Percentiles rank a stretch among this genome's conserved stretches.
Conservation (phyloP, 345 rosid genomes). For the Geranium brycei region DNA sequence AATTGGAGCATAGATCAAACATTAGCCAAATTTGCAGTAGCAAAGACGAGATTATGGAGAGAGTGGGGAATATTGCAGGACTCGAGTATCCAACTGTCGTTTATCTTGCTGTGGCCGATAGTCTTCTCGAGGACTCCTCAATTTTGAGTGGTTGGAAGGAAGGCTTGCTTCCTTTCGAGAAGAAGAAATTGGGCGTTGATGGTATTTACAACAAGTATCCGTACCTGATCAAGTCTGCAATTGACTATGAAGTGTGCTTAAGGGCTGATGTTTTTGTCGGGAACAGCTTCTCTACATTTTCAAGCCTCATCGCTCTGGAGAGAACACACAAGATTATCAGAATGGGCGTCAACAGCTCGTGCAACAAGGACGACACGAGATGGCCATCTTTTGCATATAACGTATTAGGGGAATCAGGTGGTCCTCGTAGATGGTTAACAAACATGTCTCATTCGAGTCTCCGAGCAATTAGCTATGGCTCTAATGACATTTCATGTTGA, state of each 20-base stretch:
- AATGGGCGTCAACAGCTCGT: conserved; percentile 46
- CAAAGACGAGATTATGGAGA: conserved; percentile 57
- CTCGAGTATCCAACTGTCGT: conserved; percentile 39
- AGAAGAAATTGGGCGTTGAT: conserved; percentile 70
- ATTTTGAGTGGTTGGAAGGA: conserved; percentile 65
- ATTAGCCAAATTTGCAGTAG: conserved; percentile 74
- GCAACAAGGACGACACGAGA: conserved; percentile 25
- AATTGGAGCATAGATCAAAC: conserved; percentile 53
- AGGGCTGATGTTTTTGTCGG: conserved; percentile 84
- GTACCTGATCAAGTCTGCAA: conserved; percentile 83
- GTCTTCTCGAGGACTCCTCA: conserved; percentile 65
- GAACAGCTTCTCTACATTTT: conserved; percentile 89
- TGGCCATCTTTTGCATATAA: conserved; percentile 95
- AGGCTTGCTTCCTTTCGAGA: conserved; percentile 64
- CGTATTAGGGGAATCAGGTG: conserved; percentile 41
- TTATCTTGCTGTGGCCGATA: conserved; percentile 84
- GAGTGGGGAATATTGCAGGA: conserved; percentile 56
- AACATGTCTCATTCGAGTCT: conserved; percentile 76
- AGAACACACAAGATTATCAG: conserved; percentile 67
- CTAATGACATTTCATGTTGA: conserved; percentile 57
- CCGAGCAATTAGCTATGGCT: conserved; percentile 73
- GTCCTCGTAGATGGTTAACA: conserved; percentile 74
- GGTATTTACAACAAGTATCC: conserved; percentile 62
- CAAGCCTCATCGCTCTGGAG: conserved; percentile 77
- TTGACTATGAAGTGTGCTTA: conserved; percentile 87